Conservation (phyloP, 1,139 yeast species). For the Hemisphaericaspora subhashii region DNA sequence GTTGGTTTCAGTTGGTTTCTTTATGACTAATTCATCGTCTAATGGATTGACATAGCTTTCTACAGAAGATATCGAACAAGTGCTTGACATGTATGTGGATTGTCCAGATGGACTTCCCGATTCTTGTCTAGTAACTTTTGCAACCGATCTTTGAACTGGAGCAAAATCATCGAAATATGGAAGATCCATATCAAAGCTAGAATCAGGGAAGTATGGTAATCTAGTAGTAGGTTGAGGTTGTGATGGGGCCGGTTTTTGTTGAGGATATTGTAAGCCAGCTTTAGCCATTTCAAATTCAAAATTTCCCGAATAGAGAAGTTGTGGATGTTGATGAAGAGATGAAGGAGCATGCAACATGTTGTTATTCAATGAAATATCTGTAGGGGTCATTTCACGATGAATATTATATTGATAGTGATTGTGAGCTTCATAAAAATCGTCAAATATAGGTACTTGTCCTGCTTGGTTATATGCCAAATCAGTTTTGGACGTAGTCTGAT, state of each 20-base stretch:
- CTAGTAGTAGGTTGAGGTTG: not conserved
- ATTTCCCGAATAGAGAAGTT: conserved; percentile 5
- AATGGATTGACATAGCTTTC: conserved; percentile 35
- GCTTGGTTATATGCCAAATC: conserved; percentile 5
- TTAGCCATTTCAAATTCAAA: conserved; percentile 10
- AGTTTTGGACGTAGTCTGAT: not conserved
- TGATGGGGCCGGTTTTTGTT: not conserved
- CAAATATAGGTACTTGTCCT: conserved; percentile 13
- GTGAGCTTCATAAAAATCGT: conserved; percentile 17
- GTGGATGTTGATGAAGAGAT: conserved; percentile 3
- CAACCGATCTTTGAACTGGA: conserved; percentile 4
- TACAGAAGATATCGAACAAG: conserved; percentile 22
- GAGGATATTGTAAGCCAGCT: not conserved
- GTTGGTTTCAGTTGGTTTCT: conserved; percentile 16
- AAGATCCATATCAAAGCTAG: conserved; percentile 5
- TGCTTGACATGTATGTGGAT: conserved; percentile 10
- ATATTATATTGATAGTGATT: conserved; percentile 5
- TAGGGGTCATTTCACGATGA: not conserved
- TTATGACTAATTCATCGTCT: conserved; percentile 66
- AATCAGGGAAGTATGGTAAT: conserved; percentile 1
- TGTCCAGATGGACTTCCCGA: not conserved
- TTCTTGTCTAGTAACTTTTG: not conserved
- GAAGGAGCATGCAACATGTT: not conserved
- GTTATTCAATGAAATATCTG: not conserved
- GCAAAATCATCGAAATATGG: conserved; percentile 14